Base-by-base conservation (phyloP, 2,329 filamentous ascomycete species). In the Penicillium fuscoglaucum region DNA sequence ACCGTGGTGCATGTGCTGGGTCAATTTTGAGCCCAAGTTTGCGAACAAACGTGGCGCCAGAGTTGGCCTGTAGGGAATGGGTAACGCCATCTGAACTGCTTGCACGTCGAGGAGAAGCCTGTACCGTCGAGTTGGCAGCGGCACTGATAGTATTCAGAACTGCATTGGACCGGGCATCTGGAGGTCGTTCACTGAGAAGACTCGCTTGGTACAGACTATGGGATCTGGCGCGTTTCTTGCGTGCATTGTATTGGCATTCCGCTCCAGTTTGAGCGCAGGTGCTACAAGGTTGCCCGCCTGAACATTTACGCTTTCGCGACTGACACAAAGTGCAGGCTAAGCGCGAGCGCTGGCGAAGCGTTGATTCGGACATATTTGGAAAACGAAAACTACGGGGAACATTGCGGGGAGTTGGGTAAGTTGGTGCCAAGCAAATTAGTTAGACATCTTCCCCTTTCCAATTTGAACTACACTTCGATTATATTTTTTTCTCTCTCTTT, bases 231-330 rank as follows among this genome's bases (percentile, higher is more conserved):
- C 68, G 66, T 68, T 71, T 64, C 62, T 70, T 72, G 59, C 69
- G 72, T 54, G 68, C 57, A 51, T 74, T 74, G 67, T 83, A 85
- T 56, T 72, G 74, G 65, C 83, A 85, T 17, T 81, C 78, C 55
- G 83, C 82, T 40, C 83, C 82, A 59, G 81, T 83, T 33, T 82
- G 78, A 0, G 77, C 72, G 66, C 83, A 85, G 35, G 81, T 82
- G 48, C 75, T 76, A 66, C 83, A 85, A 0, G 83, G 83, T 41
- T 78, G 72, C 6, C 72, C 73, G 13, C 83, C 82, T 60, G 84
- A 80, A 62, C 83, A 85, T 70, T 83, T 82, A 46, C 83, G 77
- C 68, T 85, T 85, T 49, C 83, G 78, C 13, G 83, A 76, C 37
- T 83, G 77, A 57, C 83, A 85, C 19, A 81, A 79, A 57, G 80